A percentile compares a stretch with the other conserved stretches of the same genome.
Evolutionary conservation across 225 moss, liverwort and hornwort species (phyloP).

Genomic region (Asterella californica): DNA sequence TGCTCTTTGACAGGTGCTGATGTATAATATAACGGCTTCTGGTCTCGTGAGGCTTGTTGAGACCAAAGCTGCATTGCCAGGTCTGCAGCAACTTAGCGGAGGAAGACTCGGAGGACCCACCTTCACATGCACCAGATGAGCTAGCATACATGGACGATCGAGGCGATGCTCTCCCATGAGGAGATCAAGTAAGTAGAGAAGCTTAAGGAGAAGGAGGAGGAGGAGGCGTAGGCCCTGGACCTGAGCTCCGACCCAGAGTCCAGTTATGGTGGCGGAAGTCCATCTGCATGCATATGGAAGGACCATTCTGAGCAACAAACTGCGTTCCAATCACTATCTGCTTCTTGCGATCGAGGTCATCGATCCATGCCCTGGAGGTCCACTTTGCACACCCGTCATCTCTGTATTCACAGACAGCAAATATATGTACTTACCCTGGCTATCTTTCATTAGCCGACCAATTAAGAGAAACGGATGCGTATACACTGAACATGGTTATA

Average conservation of each 20-base stretch:
- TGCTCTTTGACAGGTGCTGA: slow-evolving; percentile 3
- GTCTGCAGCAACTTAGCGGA: not conserved
- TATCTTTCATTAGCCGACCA: too few relatives aligned
- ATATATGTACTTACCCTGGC: too few relatives aligned
- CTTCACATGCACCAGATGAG: slow-evolving; percentile 10
- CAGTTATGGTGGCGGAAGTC: not conserved
- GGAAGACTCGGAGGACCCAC: not conserved
- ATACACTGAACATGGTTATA: too few relatives aligned
- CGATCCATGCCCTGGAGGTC: too few relatives aligned
- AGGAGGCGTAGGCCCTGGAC: not conserved
- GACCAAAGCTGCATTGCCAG: not conserved
- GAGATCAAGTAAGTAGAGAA: not conserved
- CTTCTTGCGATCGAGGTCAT: too few relatives aligned
- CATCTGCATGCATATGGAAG: not conserved
- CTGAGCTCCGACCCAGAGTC: not conserved
- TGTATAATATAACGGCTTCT: not conserved
- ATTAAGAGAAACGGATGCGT: too few relatives aligned
- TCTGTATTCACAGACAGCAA: too few relatives aligned
- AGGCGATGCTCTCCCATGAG: not conserved
- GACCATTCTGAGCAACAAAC: not conserved
- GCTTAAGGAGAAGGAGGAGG: not conserved
- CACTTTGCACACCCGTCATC: too few relatives aligned
- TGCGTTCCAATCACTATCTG: too few relatives aligned
- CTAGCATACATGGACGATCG: not conserved
- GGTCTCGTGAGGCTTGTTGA: not conserved